These are phyloP conservation scores for Drechslera avenae DNA, from an alignment of 2,329 filamentous ascomycete species.

Conservation along the genomic window DNA sequence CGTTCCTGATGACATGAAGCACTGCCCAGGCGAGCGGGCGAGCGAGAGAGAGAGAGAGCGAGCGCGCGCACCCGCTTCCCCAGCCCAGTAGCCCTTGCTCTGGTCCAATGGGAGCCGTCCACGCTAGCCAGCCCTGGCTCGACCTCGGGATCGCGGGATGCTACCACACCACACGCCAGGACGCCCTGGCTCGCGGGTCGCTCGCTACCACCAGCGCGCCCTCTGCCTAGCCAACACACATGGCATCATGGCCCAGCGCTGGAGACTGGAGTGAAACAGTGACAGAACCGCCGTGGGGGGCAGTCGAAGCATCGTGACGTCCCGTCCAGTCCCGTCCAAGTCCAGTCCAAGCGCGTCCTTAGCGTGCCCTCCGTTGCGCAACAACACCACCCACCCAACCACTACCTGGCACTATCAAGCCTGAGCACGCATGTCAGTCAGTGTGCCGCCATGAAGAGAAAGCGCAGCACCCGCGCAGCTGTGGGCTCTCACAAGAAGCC, in stretches of 20 bases:
- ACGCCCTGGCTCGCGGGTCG: not conserved
- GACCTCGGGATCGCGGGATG: not conserved
- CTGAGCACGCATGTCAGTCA: not conserved
- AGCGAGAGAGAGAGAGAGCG: too few species aligned
- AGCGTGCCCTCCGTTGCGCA: not conserved
- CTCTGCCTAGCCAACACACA: not conserved
- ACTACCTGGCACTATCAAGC: too few species aligned
- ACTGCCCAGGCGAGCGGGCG: too few species aligned
- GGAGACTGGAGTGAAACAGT: too few species aligned
- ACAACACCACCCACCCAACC: not conserved
- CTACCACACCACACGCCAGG: not conserved
- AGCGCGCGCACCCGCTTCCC: too few species aligned
- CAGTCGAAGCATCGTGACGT: too few species aligned
- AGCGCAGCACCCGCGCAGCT: conserved; percentile 26
- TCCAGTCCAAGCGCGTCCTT: too few species aligned
- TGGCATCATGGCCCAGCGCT: too few species aligned
- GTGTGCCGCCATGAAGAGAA: conserved; percentile 31
- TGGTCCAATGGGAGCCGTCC: not conserved
- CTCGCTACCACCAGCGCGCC: conserved; percentile 1
- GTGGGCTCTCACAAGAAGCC: conserved; percentile 31
- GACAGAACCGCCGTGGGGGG: too few species aligned
- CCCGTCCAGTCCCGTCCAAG: too few species aligned
- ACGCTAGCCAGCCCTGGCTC: not conserved
- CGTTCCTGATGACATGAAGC: too few species aligned
- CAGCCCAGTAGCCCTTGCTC: too few species aligned